Base-by-base conservation (phyloP, 371 early-diverging fungal genomes). In the Actinomortierella wolfii region DNA sequence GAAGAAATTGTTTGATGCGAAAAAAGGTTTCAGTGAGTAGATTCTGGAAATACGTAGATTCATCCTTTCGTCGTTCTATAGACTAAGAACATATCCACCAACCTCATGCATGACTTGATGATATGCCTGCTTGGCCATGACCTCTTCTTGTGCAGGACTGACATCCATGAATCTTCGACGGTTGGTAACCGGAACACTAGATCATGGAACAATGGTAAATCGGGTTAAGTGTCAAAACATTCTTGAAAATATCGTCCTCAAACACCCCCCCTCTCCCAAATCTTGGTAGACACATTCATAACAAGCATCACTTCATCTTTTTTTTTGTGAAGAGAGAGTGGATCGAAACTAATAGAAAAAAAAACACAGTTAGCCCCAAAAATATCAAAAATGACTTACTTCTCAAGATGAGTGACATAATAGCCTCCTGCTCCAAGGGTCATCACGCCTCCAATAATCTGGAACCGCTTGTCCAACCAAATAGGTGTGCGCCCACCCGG, bases 71-170 rank as follows among this genome's bases (percentile, higher is more conserved):
- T n/a, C n/a, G n/a, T n/a, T n/a, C n/a, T n/a, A n/a, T n/a, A n/a
- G n/a, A n/a, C n/a, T n/a, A n/a, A n/a, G 23, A 50, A 50, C 14
- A 3, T 50, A 24, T 28, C 2, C 24, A 15, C 6, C 1, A 43
- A 64, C 75, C 70, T 64, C 54, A 5, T 42, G 43, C 84, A 94
- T 85, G 14, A 92, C 83, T 63, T 88, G 84, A 8, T 79, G 43
- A 57, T 90, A 93, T 0, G 92, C 89, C 52, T 87, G 83, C 42
- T 84, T 81, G 6, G 88, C 83, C 81, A 89, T 80, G 7, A 77
- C 73, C 75, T 86, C 84, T 70, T 89, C 89, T 50, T 85, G 85
- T 15, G 67, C 51, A 1, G 78, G 76, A 0, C 86, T 80, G 2
- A 89, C 77, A 54, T 78, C 80, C 79, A 89, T 85, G 61, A 89